Conservation (phyloP, 1,284 basidiomycete genomes). For the Anthracocystis panici-leucophaei region DNA sequence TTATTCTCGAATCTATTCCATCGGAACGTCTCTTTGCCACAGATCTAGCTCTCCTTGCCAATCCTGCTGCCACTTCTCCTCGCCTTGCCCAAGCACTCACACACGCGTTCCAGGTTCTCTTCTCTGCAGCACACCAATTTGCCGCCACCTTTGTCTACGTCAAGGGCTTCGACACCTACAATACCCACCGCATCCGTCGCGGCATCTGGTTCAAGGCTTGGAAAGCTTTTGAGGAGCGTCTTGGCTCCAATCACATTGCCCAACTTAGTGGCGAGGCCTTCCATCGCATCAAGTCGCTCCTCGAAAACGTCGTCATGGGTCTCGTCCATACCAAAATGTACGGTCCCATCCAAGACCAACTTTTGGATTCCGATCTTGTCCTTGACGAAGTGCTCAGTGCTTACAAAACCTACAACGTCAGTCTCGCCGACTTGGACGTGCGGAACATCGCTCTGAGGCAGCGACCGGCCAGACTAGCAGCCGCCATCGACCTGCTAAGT, state of each 20-base stretch:
- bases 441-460: slow-evolving; percentile 20
- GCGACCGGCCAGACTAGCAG: slow-evolving; percentile 19
- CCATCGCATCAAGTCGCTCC: slow-evolving; percentile 36
- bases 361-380: slow-evolving; percentile 30
- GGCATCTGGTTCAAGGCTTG: slow-evolving; percentile 51
- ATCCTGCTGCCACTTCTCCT: slow-evolving; percentile 5
- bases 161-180: slow-evolving; percentile 50
- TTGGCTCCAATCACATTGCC: slow-evolving; percentile 28
- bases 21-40: slow-evolving; percentile 12
- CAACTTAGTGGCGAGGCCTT: slow-evolving; percentile 34
- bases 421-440: slow-evolving; percentile 33
- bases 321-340: slow-evolving; percentile 49
- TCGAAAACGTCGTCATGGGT: slow-evolving; percentile 52
- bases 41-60: slow-evolving; percentile 21
- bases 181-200: slow-evolving; percentile 46
- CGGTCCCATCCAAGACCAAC: slow-evolving; percentile 35
- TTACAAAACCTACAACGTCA: slow-evolving; percentile 28
- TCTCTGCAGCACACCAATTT: slow-evolving; percentile 42
- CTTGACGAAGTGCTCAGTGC: slow-evolving; percentile 29
- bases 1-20: slow-evolving; percentile 25
- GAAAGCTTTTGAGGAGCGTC: slow-evolving; percentile 41
- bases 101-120: slow-evolving; percentile 20
- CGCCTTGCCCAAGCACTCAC: slow-evolving; percentile 18
- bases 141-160: slow-evolving; percentile 48
- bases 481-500: slow-evolving; percentile 20